phyloP scores from a whole-genome alignment of 164 flowering plant species.

The Stephania japonica region DNA sequence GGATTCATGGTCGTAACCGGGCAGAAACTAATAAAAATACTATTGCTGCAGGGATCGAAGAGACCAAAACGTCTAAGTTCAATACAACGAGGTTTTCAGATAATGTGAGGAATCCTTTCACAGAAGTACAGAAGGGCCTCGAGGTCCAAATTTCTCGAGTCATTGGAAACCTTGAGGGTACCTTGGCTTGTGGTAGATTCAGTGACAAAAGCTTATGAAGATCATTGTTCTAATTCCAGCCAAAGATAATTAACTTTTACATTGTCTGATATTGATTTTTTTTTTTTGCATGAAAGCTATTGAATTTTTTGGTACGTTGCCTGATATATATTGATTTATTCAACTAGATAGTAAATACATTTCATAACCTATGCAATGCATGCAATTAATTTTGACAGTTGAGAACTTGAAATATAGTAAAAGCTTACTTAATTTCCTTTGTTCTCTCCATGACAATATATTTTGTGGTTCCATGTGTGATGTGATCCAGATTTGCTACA shows the following conservation, averaged over 20 bases:
- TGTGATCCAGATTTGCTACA: too few relatives aligned
- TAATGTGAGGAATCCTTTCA: slow-evolving; percentile 41
- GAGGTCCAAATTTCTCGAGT: slow-evolving; percentile 70
- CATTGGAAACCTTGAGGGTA: slow-evolving; percentile 87
- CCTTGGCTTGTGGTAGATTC: slow-evolving; percentile 64
- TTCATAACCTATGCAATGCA: too few relatives aligned
- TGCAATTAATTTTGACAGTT: too few relatives aligned
- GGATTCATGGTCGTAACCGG: slow-evolving; percentile 89
- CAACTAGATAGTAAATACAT: too few relatives aligned
- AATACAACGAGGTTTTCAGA: slow-evolving; percentile 63
- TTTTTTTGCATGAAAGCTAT: too few relatives aligned
- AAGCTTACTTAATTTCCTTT: too few relatives aligned
- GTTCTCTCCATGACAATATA: too few relatives aligned
- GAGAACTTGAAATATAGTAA: too few relatives aligned
- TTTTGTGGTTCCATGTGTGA: too few relatives aligned
- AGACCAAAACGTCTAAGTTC: slow-evolving; percentile 34
- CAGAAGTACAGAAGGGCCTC: slow-evolving; percentile 81
- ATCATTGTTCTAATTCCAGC: background rate
- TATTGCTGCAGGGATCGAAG: slow-evolving; percentile 25
- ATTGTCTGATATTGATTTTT: too few relatives aligned
- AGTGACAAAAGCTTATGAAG: slow-evolving; percentile 11
- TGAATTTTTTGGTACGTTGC: too few relatives aligned
- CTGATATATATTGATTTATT: too few relatives aligned
- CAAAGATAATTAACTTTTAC: background rate
- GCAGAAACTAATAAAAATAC: slow-evolving; percentile 73